Conservation (phyloP, 2,329 filamentous ascomycete species). For the Alternaria sp. region DNA sequence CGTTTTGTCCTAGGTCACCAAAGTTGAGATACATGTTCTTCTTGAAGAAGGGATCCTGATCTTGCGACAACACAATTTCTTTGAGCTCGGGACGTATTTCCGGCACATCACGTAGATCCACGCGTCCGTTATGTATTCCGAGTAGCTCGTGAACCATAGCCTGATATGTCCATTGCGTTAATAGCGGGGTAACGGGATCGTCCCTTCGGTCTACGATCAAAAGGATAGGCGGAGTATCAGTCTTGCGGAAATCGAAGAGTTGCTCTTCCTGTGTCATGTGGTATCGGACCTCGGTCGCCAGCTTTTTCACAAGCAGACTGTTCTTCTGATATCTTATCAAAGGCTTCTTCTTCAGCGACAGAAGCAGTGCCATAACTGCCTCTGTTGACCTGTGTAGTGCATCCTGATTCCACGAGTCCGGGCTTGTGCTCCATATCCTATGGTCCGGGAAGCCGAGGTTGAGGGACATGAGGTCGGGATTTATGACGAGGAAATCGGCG, state of each 20-base stretch:
- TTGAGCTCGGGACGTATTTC: constrained; percentile 86
- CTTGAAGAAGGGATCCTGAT: constrained; percentile 98
- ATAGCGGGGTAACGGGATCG: constrained; percentile 90
- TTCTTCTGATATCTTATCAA: constrained; percentile 93
- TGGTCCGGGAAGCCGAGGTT: constrained; percentile 75
- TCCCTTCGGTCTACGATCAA: constrained; percentile 90
- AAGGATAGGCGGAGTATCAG: constrained; percentile 92
- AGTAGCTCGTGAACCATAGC: constrained; percentile 99
- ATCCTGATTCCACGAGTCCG: constrained; percentile 91
- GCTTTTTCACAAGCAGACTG: constrained; percentile 87
- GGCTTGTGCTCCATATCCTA: constrained; percentile 79
- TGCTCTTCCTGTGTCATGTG: constrained; percentile 95
- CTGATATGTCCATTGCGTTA: constrained; percentile 99
- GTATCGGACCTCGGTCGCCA: constrained; percentile 91
- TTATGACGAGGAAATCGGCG: constrained; percentile 93
- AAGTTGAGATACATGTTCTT: constrained; percentile 99
- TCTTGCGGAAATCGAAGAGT: constrained; percentile 93
- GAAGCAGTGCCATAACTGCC: constrained; percentile 80
- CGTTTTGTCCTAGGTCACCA: constrained; percentile 91
- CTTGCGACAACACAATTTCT: constrained; percentile 94
- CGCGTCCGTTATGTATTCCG: constrained; percentile 93
- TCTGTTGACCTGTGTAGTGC: constrained; percentile 86
- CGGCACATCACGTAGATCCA: constrained; percentile 83
- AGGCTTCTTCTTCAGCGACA: constrained; percentile 96
- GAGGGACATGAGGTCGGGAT: constrained; percentile 89